Evolutionary conservation across 2,329 filamentous ascomycete genomes (phyloP), one percentile per base, ranked within the genome.

Genomic region (Aureobasidium leucospermi): DNA sequence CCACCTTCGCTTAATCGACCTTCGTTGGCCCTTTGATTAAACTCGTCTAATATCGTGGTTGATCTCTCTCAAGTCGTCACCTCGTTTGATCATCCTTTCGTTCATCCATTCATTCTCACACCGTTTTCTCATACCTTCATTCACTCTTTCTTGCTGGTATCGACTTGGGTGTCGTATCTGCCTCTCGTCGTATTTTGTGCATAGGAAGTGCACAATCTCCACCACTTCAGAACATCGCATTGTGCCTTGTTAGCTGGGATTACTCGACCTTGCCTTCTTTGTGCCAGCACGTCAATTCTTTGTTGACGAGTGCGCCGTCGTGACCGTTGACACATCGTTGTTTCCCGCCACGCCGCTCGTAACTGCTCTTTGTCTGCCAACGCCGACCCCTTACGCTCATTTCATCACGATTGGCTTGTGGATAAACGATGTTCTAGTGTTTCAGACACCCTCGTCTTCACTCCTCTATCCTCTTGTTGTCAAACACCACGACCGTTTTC

Each of bases 401-500:
- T 59, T 59, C 13, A 59, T 38, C 31, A 46, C 57, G 46, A 52
- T 46, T 42, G 46, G 57, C 57, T 53, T 53, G 58, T 19, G 16
- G 19, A 19, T 53, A 53, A 53, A 59, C 58, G 47, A 59, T 59
- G 58, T 53, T 53, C 58, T 59, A 59, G 58, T 59, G 58, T 59
- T 59, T 59, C 58, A 59, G 48, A 53, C 58, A 59, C 32, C 48
- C 38, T 53, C 58, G 16, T 51, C 46, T 15, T 53, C 34, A 9
- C 23, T 39, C 57, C 38, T 52, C 38, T 34, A 31, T 45, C 39
- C n/a, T 51, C 46, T 47, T 41, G 45, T 51, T 51, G 36, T 28
- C 46, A 59, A 59, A 49, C 36, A 49, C 46, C 45, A 59, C 47
- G 45, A 31, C 56, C 43, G 55, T 58, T 48, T 16, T 28, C 31